phyloP scores from a whole-genome alignment of 2,329 filamentous ascomycete species.

The Diaporthe citriasiana region DNA sequence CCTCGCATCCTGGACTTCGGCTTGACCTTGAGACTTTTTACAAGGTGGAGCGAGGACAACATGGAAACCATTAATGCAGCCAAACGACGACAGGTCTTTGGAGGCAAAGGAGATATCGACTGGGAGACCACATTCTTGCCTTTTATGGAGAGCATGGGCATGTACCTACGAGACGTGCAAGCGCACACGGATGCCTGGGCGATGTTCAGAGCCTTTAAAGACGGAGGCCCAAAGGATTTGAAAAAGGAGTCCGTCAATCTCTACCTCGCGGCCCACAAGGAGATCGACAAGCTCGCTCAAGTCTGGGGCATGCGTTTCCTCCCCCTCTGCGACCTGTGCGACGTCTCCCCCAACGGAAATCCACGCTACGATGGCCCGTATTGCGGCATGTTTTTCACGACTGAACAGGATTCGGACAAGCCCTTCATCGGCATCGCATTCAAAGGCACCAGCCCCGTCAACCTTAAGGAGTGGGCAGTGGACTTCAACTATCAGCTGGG shows the following conservation, averaged over 20 bases:
- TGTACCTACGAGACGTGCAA: conserved; percentile 4
- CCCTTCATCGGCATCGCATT: conserved; percentile 4
- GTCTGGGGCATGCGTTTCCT: conserved; percentile 15
- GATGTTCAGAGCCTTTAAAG: not conserved
- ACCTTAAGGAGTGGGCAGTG: conserved; percentile 6
- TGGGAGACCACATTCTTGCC: not conserved
- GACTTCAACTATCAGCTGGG: not conserved
- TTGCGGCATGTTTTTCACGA: conserved; percentile 8
- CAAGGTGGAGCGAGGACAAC: not conserved
- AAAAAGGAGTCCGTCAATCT: not conserved
- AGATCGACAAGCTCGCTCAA: not conserved
- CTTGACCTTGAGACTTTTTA: not conserved
- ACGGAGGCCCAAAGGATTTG: not conserved
- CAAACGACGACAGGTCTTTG: not conserved
- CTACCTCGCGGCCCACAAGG: not conserved
- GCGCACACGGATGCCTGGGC: not conserved
- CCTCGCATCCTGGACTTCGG: not conserved
- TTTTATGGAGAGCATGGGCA: conserved; percentile 1
- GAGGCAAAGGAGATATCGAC: not conserved
- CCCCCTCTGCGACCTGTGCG: not conserved
- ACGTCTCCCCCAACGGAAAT: not conserved
- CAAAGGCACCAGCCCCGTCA: not conserved
- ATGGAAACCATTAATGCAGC: not conserved
- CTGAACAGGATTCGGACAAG: not conserved
- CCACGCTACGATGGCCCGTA: not conserved